Evolutionary conservation across 257 asterid genomes (phyloP).

Genomic region (Solanum appendiculatum): DNA sequence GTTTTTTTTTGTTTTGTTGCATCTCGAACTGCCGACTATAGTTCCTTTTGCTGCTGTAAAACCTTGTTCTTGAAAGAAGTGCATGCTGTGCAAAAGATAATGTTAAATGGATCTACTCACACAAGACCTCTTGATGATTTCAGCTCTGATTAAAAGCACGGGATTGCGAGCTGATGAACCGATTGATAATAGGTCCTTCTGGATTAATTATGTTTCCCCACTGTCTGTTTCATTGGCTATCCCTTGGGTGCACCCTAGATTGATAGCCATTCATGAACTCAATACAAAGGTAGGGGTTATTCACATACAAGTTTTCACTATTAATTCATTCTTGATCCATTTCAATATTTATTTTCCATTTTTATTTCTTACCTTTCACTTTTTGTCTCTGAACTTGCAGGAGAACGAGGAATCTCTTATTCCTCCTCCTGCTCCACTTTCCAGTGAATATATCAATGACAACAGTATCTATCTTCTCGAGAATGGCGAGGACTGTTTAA

Average conservation of each 20-base stretch:
- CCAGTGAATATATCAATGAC: slow-evolving; percentile 57
- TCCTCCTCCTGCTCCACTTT: slow-evolving; percentile 67
- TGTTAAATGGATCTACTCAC: not conserved
- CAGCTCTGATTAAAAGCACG: slow-evolving; percentile 78
- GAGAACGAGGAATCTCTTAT: slow-evolving; percentile 52
- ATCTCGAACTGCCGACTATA: not conserved
- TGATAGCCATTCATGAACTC: slow-evolving; percentile 81
- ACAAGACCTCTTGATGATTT: not conserved
- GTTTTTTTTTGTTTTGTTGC: not conserved
- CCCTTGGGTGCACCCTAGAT: slow-evolving; percentile 82
- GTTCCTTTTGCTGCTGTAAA: not conserved
- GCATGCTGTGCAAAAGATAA: not conserved
- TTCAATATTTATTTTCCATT: not conserved
- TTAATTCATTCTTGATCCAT: not conserved
- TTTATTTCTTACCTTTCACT: not conserved
- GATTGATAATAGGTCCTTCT: slow-evolving; percentile 76
- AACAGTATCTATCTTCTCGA: slow-evolving; percentile 91
- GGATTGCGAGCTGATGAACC: slow-evolving; percentile 82
- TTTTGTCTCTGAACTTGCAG: slow-evolving; percentile 26
- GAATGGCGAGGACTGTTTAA: slow-evolving; percentile 87
- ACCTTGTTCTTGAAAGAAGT: not conserved
- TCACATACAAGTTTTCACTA: not conserved
- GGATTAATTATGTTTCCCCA: slow-evolving; percentile 75
- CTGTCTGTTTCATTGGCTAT: slow-evolving; percentile 72
- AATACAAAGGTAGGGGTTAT: slow-evolving; percentile 42